These are phyloP conservation scores for Eucalyptus marginata DNA, from an alignment of 345 rosid genomes.

Conservation along the genomic window DNA sequence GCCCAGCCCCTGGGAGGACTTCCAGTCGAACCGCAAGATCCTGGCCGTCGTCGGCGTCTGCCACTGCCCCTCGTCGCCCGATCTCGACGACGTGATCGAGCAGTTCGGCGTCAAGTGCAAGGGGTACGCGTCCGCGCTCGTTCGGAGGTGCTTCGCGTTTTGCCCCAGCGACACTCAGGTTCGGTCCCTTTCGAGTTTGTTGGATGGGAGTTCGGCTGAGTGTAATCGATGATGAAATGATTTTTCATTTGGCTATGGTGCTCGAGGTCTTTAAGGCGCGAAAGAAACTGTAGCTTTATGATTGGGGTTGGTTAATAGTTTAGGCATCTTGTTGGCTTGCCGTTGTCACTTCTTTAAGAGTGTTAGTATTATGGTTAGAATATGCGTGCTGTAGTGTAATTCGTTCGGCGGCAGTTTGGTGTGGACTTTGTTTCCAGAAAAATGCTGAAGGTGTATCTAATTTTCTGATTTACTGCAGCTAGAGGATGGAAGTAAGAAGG, in stretches of 20 bases:
- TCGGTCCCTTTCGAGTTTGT: background rate
- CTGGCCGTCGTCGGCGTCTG: conserved; percentile 87
- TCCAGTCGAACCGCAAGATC: conserved; percentile 90
- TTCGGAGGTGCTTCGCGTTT: conserved; percentile 88
- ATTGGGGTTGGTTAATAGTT: background rate
- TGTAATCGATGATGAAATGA: background rate
- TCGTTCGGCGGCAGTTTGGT: background rate
- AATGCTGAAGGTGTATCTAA: background rate
- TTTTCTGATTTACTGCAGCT: conserved; percentile 37
- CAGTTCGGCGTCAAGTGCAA: conserved; percentile 47
- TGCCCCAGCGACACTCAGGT: conserved; percentile 47
- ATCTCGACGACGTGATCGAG: conserved; percentile 53
- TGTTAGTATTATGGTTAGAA: background rate
- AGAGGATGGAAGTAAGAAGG: conserved; percentile 62
- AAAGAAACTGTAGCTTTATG: background rate
- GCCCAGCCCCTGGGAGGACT: conserved; percentile 98
- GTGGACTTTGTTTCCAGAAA: background rate
- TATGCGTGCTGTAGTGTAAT: background rate
- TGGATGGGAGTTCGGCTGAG: background rate
- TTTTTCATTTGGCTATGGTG: background rate
- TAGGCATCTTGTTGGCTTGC: background rate
- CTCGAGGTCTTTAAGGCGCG: background rate
- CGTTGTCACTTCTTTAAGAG: background rate
- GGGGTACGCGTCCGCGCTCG: conserved; percentile 64
- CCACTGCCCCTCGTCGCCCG: conserved; percentile 90